phyloP scores from a whole-genome alignment of 164 flowering plant genomes.

The Chloranthus sessilifolius region DNA sequence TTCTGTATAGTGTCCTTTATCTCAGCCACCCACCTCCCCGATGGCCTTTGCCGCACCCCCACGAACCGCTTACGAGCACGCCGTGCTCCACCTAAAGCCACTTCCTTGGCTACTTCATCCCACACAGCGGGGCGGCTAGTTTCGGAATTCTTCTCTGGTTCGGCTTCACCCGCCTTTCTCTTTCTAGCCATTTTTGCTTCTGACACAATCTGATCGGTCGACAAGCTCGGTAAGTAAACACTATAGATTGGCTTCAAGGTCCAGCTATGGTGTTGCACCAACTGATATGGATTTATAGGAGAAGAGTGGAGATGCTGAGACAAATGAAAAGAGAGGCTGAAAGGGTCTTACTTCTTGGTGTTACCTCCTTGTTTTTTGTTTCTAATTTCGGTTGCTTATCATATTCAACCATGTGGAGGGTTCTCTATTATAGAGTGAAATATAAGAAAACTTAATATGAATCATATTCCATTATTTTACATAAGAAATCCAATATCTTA shows the following conservation, averaged over 20 bases:
- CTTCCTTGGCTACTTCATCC: conserved; percentile 26
- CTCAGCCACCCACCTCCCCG: conserved; percentile 54
- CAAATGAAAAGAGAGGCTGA: not conserved
- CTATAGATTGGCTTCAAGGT: not conserved
- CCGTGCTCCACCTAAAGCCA: conserved; percentile 15
- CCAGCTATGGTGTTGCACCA: not conserved
- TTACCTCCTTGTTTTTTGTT: conserved; percentile 13
- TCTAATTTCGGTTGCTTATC: conserved; percentile 10
- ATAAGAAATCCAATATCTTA: not conserved
- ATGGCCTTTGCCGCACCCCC: conserved; percentile 47
- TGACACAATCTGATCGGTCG: not conserved
- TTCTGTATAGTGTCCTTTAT: conserved; percentile 50
- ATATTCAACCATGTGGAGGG: conserved; percentile 20
- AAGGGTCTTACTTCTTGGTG: conserved; percentile 19
- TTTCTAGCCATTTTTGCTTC: conserved; percentile 20
- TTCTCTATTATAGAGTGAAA: conserved; percentile 1
- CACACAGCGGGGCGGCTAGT: conserved; percentile 10
- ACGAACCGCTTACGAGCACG: conserved; percentile 32
- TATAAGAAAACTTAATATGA: no score
- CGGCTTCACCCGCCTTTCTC: conserved; percentile 19
- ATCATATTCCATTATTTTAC: not conserved
- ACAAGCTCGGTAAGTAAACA: not conserved
- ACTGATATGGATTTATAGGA: conserved; percentile 5
- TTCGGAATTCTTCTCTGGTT: conserved; percentile 1
- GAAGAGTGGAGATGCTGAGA: not conserved